phyloP scores from a whole-genome alignment of 164 flowering plant genomes.

The Pachysandra terminalis region DNA sequence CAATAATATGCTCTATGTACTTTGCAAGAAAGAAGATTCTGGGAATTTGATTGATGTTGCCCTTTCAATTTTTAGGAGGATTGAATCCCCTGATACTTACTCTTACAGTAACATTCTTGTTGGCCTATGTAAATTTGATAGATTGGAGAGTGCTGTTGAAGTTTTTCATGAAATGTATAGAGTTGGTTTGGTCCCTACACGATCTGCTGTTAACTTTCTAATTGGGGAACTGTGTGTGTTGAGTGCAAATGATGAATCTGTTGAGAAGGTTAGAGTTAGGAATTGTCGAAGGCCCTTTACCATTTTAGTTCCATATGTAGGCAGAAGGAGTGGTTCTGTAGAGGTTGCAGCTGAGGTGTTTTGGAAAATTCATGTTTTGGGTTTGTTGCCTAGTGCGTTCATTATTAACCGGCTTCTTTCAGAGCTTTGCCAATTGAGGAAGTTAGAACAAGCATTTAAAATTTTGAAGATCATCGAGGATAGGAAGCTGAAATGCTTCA shows the following conservation, averaged over 20 bases:
- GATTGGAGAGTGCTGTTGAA: constrained; percentile 32
- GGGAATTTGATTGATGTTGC: constrained; percentile 38
- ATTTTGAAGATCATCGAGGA: constrained; percentile 30
- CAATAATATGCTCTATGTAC: constrained; percentile 41
- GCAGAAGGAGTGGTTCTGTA: constrained; percentile 19
- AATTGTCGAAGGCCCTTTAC: constrained; percentile 26
- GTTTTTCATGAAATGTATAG: constrained; percentile 36
- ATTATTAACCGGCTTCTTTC: constrained; percentile 25
- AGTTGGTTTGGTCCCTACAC: constrained; percentile 34
- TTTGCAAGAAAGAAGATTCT: constrained; percentile 37
- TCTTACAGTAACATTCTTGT: constrained; percentile 44
- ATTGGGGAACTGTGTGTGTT: constrained; percentile 33
- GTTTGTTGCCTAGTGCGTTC: constrained; percentile 39
- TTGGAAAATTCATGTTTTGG: constrained; percentile 24
- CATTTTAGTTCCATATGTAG: constrained; percentile 34
- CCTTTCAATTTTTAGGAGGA: constrained; percentile 30
- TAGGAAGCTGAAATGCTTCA: constrained; percentile 25
- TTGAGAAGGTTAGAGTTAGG: constrained; percentile 30
- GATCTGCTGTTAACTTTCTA: constrained; percentile 36
- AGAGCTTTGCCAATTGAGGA: constrained; percentile 34
- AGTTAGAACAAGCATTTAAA: constrained; percentile 31
- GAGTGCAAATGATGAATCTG: constrained; percentile 25
- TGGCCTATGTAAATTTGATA: constrained; percentile 45
- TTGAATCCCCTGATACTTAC: constrained; percentile 37
- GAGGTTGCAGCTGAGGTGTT: constrained; percentile 32